A percentile compares a stretch with the other conserved stretches of the same genome.
Evolutionary conservation across 169 alveolate species (phyloP).

Genomic region (Plasmodium falciparum): DNA sequence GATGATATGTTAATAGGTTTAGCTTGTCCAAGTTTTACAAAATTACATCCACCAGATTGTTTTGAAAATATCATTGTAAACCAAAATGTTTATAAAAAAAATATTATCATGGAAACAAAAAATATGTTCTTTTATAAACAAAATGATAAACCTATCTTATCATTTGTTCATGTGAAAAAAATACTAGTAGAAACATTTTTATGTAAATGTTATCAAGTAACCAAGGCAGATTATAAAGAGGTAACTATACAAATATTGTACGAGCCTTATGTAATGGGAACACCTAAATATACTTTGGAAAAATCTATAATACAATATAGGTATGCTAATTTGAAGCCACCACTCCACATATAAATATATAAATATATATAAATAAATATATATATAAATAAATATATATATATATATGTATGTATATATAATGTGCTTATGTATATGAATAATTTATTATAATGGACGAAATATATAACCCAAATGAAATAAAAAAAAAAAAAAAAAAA

Average conservation of each 20-base stretch:
- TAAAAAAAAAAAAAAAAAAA: too few species aligned
- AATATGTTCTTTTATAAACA: constrained; percentile 23
- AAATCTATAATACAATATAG: constrained; percentile 28
- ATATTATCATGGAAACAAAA: constrained; percentile 25
- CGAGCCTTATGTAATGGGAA: constrained; percentile 45
- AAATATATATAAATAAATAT: neutral
- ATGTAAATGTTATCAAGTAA: constrained; percentile 42
- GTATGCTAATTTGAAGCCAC: neutral
- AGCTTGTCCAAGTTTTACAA: constrained; percentile 57
- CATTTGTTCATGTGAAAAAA: constrained; percentile 45
- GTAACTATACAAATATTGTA: constrained; percentile 35
- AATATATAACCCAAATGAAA: too few species aligned
- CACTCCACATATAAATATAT: neutral
- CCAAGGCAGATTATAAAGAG: constrained; percentile 36
- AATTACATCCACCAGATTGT: constrained; percentile 59
- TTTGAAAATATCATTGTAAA: constrained; percentile 44
- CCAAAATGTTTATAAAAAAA: constrained; percentile 10
- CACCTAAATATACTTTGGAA: constrained; percentile 13
- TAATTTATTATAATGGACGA: neutral
- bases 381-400: neutral
- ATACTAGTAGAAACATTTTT: constrained; percentile 4
- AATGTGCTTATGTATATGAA: neutral
- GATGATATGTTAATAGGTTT: constrained; percentile 57
- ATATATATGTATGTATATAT: neutral
- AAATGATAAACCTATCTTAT: constrained; percentile 35